Evolutionary conservation across 768 basidiomycete species (phyloP), one percentile per base, ranked within the genome.

Genomic region (Gloeostereum incarnatum): DNA sequence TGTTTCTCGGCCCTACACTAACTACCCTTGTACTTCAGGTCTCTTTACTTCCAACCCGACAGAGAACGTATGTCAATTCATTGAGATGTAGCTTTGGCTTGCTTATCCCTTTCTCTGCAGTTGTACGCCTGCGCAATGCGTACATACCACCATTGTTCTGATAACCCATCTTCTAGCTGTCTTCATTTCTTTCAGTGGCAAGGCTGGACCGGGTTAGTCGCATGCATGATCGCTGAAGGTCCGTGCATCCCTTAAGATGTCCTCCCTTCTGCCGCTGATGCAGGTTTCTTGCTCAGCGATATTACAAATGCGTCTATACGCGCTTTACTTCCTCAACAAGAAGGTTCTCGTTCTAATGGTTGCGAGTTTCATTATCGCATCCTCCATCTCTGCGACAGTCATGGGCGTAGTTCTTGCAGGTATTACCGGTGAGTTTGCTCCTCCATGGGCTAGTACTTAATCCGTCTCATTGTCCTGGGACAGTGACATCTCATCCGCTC

Each of bases 231-330:
- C 26, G 69, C 74, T 17, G 71, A 79, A 63, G 54, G 76, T 77
- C 31, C 20, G 65, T 48, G 14, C 17, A 23, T 31, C 14, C 14
- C 21, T 23, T 24, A 16, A n/a, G 9, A 3, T 10, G 9, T 21
- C 23, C 10, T 34, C 36, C 24, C 30, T n/a, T n/a, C n/a, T n/a
- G n/a, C n/a, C n/a, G n/a, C n/a, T n/a, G n/a, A n/a, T n/a, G 33
- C 34, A 36, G 37, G 10, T 32, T 39, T 24, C 1, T 27, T 20
- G 18, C 19, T 7, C 30, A 78, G 75, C 69, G 27, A 75, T 78
- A 43, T 60, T 78, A 11, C 75, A 76, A 56, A 69, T 75, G 55
- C 71, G 78, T 20, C 51, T 80, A n/a, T 78, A 75, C 52, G 78
- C 75, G 2, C 56, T 80, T 44, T 78, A 76, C 50, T 68, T 66